Evolutionary conservation across 2,329 filamentous ascomycete species (phyloP).

Genomic region (Chaetomium strumarium): DNA sequence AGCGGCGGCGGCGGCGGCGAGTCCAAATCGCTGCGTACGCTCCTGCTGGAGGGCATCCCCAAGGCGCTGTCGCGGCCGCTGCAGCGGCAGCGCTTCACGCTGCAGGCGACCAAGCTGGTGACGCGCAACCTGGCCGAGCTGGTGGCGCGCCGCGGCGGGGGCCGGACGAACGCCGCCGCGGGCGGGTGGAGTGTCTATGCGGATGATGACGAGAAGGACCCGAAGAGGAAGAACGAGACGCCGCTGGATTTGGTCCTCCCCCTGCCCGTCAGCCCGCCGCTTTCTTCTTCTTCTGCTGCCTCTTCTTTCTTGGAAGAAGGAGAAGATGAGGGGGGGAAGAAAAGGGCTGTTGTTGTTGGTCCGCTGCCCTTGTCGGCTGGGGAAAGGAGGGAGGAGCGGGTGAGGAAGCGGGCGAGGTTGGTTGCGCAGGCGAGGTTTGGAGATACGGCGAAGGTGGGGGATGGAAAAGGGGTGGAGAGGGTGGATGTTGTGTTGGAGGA

Average conservation of each 20-base stretch:
- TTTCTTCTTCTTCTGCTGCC: too few relatives aligned
- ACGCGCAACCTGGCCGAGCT: conserved; percentile 68
- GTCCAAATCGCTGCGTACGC: conserved; percentile 57
- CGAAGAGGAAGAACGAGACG: conserved; percentile 36
- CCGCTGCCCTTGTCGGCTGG: conserved; percentile 34
- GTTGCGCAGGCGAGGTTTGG: conserved; percentile 68
- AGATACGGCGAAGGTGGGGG: conserved; percentile 46
- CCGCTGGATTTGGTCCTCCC: conserved; percentile 50
- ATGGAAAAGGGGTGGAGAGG: conserved; percentile 56
- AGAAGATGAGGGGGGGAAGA: too few relatives aligned
- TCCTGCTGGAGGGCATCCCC: conserved; percentile 73
- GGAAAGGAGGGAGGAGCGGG: conserved; percentile 30
- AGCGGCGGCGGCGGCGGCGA: conserved; percentile 36
- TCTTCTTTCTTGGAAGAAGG: too few relatives aligned
- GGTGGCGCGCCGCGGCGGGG: conserved; percentile 61
- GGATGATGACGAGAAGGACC: conserved; percentile 52
- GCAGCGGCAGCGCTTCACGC: conserved; percentile 62
- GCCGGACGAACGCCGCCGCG: conserved; percentile 63
- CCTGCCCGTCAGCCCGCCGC: conserved; percentile 32
- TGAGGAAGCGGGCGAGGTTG: conserved; percentile 53
- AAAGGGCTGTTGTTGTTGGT: too few relatives aligned
- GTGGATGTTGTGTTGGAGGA: conserved; percentile 57
- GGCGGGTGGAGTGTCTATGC: conserved; percentile 79
- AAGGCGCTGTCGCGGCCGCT: conserved; percentile 73
- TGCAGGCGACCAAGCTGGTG: conserved; percentile 61